Evolutionary conservation across 2,329 filamentous ascomycete genomes (phyloP), one percentile per base, ranked within the genome.

Genomic region (Colletotrichum phormii): DNA sequence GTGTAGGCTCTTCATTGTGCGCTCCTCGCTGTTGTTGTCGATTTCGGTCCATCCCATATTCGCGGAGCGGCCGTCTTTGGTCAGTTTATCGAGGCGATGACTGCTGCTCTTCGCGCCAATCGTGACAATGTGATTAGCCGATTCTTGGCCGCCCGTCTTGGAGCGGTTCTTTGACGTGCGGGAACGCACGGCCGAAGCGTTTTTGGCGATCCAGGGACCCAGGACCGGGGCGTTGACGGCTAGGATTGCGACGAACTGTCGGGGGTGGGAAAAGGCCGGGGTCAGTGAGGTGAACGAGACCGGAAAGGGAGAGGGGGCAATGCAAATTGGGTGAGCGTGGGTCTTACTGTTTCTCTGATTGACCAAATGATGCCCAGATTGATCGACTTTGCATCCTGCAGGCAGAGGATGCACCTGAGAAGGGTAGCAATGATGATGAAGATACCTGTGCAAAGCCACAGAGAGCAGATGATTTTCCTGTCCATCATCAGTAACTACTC

Each of bases 391-490:
- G 75, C 76, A 3, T 76, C 71, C 5, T 77, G 75, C 0, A 79
- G 57, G 0, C 76, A 78, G 0, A 79, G 46, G 12, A 78, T 71
- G 4, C 75, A 72, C 0, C 76, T 73, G 11, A 72, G 79, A 15
- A 80, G 75, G 0, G 78, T 77, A 4, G 77, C 77, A 0, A 76
- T 63, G 2, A 80, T 80, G 1, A 80, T 77, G 60, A 80, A 80
- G 8, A 76, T 64, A 1, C 78, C 77, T 0, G 75, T 79, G 0
- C 75, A 80, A 6, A 79, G 74, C 6, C 79, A 77, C 0, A 80
- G 67, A 1, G 77, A 75, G 2, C 77, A 77, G 6, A 77, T 55
- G 4, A 79, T 26, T 76, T 80, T 79, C 33, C 77, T 77, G 54
- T 6, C 3, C 12, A 6, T 2, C 4, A 15, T 73, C n/a, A 67